Base-by-base conservation (phyloP, 2,329 filamentous ascomycete species). In the Didymosphaeria variabile region DNA sequence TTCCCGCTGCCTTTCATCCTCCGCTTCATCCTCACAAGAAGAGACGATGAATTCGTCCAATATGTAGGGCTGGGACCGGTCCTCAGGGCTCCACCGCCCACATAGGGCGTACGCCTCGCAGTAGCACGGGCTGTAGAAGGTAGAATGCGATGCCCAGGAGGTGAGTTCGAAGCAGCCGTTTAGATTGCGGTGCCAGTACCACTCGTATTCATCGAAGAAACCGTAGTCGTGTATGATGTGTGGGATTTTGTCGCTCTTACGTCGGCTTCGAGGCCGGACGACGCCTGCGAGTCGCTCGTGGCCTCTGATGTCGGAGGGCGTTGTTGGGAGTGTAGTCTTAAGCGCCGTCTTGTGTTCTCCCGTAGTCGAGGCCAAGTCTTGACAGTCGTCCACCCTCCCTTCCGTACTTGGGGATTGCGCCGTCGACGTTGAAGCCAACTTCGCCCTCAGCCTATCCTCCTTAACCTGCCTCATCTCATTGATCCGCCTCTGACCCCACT, bases 141-240 rank as follows among this genome's bases (percentile, higher is more conserved):
- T 15, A 9, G 38, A 40, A 12, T 36, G 51, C 34, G 40, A 26
- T n/a, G 19, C 19, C 29, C 31, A 57, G 5, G 57, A 64, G 9
- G 49, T 45, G 4, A 64, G 50, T 2, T 51, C 31, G 56, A 60
- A 64, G 26, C 61, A 66, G 5, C 63, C 65, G 44, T 53, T 60
- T 23, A 34, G 5, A 17, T 66, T 62, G 6, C 63, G 55, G 36
- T 64, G 65, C 60, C 63, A 66, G 36, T 60, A 55, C 63, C 64
- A 65, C 1, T 21, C 44, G 29, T 55, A 61, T 8, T 58, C 60
- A 13, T 44, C 58, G 38, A 62, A 65, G 55, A 59, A 67, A 3
- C 17, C 15, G 58, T 53, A 65, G 19, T 45, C 52, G n/a, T 13
- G 1, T 10, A 61, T 57, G 17, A 7, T 3, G 5, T 2, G 34